A percentile compares a stretch with the other conserved stretches of the same genome.
These are phyloP conservation scores for Colletotrichum sp. DNA, from an alignment of 2,329 filamentous ascomycete genomes.

Conservation along the genomic window DNA sequence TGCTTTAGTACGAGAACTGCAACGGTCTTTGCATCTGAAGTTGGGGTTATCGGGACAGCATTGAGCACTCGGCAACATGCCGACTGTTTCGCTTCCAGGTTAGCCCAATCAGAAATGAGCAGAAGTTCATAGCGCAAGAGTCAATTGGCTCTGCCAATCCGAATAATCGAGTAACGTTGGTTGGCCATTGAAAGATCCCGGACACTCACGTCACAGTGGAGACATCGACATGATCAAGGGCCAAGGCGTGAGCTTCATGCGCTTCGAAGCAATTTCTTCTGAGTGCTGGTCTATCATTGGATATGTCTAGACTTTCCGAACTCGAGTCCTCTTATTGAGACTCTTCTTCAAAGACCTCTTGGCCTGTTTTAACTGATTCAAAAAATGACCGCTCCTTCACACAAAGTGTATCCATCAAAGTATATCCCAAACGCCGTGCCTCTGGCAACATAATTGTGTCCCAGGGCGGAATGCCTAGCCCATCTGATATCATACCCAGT, in stretches of 20 bases:
- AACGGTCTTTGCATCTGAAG: not conserved
- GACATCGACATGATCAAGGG: not conserved
- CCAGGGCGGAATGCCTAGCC: not conserved
- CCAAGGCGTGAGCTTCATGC: not conserved
- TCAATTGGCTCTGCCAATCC: not conserved
- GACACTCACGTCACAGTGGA: not conserved
- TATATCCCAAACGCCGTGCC: conserved; percentile 6
- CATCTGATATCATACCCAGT: conserved; percentile 3
- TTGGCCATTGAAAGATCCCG: not conserved
- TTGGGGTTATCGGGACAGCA: not conserved
- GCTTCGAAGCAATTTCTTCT: not conserved
- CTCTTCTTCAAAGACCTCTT: not conserved
- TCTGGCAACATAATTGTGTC: not conserved
- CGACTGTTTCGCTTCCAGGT: not conserved
- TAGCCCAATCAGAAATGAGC: not conserved
- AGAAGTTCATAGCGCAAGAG: not conserved
- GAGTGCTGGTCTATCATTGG: not conserved
- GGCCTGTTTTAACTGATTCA: not conserved
- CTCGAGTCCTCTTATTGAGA: not conserved
- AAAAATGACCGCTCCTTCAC: not conserved
- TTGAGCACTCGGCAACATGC: not conserved
- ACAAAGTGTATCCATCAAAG: conserved; percentile 2
- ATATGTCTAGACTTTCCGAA: not conserved
- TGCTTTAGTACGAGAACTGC: not conserved
- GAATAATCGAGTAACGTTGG: not conserved